Percentiles rank a stretch among this genome's conserved stretches.
These are phyloP conservation scores for Botryobasidium botryosum DNA, from an alignment of 768 basidiomycete species.

Conservation along the genomic window DNA sequence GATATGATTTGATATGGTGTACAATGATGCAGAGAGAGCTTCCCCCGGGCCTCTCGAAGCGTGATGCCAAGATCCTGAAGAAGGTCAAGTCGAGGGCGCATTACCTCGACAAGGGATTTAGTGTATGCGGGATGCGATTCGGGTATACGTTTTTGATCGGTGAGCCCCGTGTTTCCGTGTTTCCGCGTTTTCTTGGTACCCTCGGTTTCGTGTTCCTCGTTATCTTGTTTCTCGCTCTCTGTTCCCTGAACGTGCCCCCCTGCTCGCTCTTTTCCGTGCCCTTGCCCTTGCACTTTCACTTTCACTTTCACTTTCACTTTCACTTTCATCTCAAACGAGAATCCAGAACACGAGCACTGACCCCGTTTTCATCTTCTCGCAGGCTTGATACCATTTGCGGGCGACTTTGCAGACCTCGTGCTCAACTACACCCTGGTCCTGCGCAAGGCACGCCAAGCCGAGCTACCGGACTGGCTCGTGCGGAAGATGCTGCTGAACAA, in stretches of 20 bases:
- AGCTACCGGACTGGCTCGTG: constrained; percentile 49
- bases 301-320: neutral
- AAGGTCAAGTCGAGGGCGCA: constrained; percentile 39
- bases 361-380: neutral
- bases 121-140: constrained; percentile 60
- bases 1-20: constrained; percentile 1
- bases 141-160: constrained; percentile 29
- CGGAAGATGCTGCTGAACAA: constrained; percentile 66
- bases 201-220: too few relatives aligned
- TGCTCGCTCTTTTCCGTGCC: too few relatives aligned
- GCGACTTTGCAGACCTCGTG: constrained; percentile 42
- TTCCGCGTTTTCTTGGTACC: too few relatives aligned
- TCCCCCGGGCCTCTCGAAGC: constrained; percentile 58
- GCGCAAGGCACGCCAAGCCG: constrained; percentile 55
- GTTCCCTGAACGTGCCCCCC: too few relatives aligned
- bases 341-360: neutral
- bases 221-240: too few relatives aligned
- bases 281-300: too few relatives aligned
- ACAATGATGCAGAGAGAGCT: constrained; percentile 33
- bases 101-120: constrained; percentile 77
- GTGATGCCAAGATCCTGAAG: constrained; percentile 58
- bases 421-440: constrained; percentile 68
- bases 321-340: constrained; percentile 48
- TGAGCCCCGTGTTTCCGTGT: too few relatives aligned
- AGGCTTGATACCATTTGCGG: constrained; percentile 51